Evolutionary conservation across 371 early-diverging fungal species (phyloP).

Genomic region (Parasitella parasitica): DNA sequence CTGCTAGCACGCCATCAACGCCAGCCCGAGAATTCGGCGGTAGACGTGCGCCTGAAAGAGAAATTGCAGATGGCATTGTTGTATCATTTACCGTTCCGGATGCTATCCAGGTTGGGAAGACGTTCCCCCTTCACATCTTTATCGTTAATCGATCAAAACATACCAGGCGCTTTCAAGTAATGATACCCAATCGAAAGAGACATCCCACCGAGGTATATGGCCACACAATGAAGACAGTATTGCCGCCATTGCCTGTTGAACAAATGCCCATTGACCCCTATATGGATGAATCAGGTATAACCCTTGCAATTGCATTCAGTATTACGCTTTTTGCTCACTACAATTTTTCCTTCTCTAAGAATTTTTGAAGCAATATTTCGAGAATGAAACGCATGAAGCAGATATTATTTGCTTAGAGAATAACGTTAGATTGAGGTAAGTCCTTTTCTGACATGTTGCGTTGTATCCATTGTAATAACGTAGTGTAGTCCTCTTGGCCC

Average conservation of each 20-base stretch:
- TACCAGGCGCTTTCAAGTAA: constrained; percentile 62
- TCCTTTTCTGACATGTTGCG: background rate
- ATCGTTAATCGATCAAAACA: constrained; percentile 74
- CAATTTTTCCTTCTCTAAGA: too few relatives aligned
- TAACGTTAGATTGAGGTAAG: constrained; percentile 60
- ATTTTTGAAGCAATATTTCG: constrained; percentile 61
- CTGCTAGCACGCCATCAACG: background rate
- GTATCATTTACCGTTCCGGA: constrained; percentile 63
- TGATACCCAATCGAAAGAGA: constrained; percentile 65
- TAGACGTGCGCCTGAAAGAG: constrained; percentile 34
- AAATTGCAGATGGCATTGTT: constrained; percentile 60
- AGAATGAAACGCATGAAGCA: constrained; percentile 69
- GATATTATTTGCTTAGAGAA: constrained; percentile 76
- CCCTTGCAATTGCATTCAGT: too few relatives aligned
- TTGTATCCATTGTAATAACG: too few relatives aligned
- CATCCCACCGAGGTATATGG: constrained; percentile 24
- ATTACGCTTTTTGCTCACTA: too few relatives aligned
- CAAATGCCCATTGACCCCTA: constrained; percentile 56
- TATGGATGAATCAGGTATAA: constrained; percentile 65
- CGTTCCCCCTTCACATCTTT: constrained; percentile 72
- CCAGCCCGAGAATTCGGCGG: background rate
- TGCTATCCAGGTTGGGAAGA: constrained; percentile 50
- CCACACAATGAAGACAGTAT: constrained; percentile 20
- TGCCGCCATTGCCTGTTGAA: constrained; percentile 51
- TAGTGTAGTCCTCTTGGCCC: constrained; percentile 75